These are phyloP conservation scores for Xylariaceae sp. DNA, from an alignment of 2,329 filamentous ascomycete species.

Conservation along the genomic window DNA sequence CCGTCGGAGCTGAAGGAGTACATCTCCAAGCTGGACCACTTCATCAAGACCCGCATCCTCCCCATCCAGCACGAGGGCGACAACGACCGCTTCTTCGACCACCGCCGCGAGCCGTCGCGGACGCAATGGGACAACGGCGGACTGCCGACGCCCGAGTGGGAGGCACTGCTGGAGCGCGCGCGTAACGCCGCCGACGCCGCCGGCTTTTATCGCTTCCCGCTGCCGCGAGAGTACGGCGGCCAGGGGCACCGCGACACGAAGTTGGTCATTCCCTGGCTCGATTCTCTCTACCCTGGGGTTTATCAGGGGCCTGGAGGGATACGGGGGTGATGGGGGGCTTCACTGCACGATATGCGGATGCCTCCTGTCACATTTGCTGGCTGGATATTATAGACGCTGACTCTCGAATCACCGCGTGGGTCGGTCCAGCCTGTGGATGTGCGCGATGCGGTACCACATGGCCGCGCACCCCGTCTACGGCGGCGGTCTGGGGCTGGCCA, in stretches of 20 bases:
- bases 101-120: slow-evolving; percentile 53
- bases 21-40: slow-evolving; percentile 45
- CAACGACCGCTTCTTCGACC: slow-evolving; percentile 59
- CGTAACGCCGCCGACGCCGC: slow-evolving; percentile 46
- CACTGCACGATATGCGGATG: too few relatives aligned
- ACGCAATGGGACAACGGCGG: slow-evolving; percentile 54
- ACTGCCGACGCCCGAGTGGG: slow-evolving; percentile 52
- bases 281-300: too few relatives aligned
- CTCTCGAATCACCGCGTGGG: too few relatives aligned
- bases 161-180: slow-evolving; percentile 42
- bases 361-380: too few relatives aligned
- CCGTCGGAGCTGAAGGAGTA: slow-evolving; percentile 12
- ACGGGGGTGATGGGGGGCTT: too few relatives aligned
- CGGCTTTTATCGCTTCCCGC: slow-evolving; percentile 52
- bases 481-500: slow-evolving; percentile 49
- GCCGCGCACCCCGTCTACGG: slow-evolving; percentile 39
- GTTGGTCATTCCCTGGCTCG: too few relatives aligned
- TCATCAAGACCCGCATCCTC: slow-evolving; percentile 45
- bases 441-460: slow-evolving; percentile 52
- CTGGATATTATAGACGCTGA: too few relatives aligned
- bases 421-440: slow-evolving; percentile 60
- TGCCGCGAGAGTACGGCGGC: slow-evolving; percentile 36
- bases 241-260: slow-evolving; percentile 39
- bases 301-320: too few relatives aligned
- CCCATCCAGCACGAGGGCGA: slow-evolving; percentile 48